Evolutionary conservation across 2,329 filamentous ascomycete genomes (phyloP), one percentile per base, ranked within the genome.

Genomic region (Exophiala alcalophila): DNA sequence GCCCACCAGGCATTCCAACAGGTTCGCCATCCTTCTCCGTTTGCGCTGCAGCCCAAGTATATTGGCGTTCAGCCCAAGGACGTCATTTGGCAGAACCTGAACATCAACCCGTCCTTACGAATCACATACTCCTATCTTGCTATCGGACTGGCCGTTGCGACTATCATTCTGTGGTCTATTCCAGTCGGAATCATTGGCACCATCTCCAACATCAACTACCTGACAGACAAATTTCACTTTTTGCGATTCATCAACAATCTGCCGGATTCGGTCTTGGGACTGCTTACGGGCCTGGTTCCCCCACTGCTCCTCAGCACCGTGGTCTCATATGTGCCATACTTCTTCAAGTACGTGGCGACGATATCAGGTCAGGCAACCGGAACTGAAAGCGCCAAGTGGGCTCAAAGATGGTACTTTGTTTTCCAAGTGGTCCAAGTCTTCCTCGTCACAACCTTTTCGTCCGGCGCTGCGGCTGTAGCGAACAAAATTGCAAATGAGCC

Each of bases 101-200:
- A 79, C 25, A 81, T 97, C 55, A 81, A 80, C n/a, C 89, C 89
- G 4, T 41, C 53, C 2, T 14, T 52, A 5, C 49, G 53, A 18
- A 51, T 57, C 89, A 59, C 92, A 49, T 82, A 88, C 45, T 73
- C 83, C 54, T 78, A 84, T 57, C 70, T 74, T 40, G 80, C 74
- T 12, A 81, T 91, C 33, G 81, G 96, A 43, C 69, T 80, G 4
- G 84, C 77, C 1, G 70, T 80, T 6, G 84, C 77, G 1, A 72
- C 92, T 41, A 84, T 97, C 57, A 76, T 96, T 49, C 96, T 97
- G 68, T 98, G 92, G 80, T 78, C 80, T 1, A 72, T 85, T 29
- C 81, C 81, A 3, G 74, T 94, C 2, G 87, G 83, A 2, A 71
- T 90, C 25, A 88, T 97, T 24, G 90, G 87, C 55, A 71, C 81